Evolutionary conservation across 306 rosid species (phyloP).

Genomic region (Rosa multiflora): DNA sequence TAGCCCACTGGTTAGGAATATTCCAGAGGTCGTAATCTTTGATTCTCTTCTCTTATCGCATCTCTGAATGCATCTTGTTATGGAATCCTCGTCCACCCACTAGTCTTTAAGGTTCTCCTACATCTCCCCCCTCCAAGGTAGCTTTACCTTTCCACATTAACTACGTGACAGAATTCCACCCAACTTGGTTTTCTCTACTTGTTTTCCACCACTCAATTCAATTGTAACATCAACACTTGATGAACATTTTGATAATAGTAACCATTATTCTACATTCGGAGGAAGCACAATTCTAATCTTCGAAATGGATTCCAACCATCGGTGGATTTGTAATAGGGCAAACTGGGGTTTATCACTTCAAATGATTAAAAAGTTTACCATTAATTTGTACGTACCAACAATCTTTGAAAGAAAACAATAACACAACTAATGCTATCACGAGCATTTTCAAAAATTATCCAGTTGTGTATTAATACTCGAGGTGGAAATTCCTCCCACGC

Average conservation of each 20-base stretch:
- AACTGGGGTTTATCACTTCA: not conserved
- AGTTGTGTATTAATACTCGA: too few relatives aligned
- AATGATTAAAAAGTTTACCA: too few relatives aligned
- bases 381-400: not conserved
- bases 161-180: not conserved
- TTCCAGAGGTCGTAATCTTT: not conserved
- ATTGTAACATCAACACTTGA: not conserved
- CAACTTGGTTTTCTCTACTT: not conserved
- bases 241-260: not conserved
- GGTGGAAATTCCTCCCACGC: not conserved
- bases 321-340: not conserved
- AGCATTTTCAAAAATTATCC: not conserved
- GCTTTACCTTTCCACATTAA: not conserved
- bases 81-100: constrained; percentile 31
- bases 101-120: not conserved
- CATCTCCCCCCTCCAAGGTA: not conserved
- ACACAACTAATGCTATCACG: too few relatives aligned
- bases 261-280: not conserved
- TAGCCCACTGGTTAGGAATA: not conserved
- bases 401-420: too few relatives aligned
- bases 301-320: not conserved
- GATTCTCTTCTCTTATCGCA: not conserved
- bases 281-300: not conserved
- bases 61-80: not conserved
- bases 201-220: not conserved